A percentile compares a stretch with the other conserved stretches of the same genome.
These are phyloP conservation scores for Didymosphaeria variabile DNA, from an alignment of 2,329 filamentous ascomycete genomes.

Conservation along the genomic window DNA sequence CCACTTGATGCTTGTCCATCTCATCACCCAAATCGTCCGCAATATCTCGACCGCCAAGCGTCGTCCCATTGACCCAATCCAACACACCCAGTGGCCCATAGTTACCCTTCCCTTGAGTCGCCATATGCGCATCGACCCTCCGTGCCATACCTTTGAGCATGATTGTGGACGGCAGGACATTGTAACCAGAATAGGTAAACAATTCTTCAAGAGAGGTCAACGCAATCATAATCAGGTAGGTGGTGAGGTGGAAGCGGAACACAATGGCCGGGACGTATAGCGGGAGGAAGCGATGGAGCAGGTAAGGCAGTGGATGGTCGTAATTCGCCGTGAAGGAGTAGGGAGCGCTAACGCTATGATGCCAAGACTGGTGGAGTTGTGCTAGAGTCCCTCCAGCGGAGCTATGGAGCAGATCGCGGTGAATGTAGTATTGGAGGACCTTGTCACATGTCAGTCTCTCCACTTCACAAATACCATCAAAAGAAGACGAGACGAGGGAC, in stretches of 20 bases:
- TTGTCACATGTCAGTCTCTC: constrained; percentile 41
- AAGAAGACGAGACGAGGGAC: constrained; percentile 4
- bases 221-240: constrained; percentile 71
- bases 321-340: constrained; percentile 71
- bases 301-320: constrained; percentile 72
- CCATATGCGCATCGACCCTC: constrained; percentile 67
- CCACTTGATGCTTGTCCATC: constrained; percentile 63
- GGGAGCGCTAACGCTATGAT: constrained; percentile 65
- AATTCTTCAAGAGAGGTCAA: constrained; percentile 73
- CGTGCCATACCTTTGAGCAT: constrained; percentile 66
- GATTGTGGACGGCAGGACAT: constrained; percentile 65
- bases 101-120: constrained; percentile 65
- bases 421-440: constrained; percentile 75
- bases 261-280: constrained; percentile 70
- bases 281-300: constrained; percentile 71
- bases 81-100: constrained; percentile 70
- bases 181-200: constrained; percentile 74
- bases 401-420: constrained; percentile 75
- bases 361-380: constrained; percentile 62
- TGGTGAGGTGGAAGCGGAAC: constrained; percentile 77
- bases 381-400: constrained; percentile 39
- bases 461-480: neutral
- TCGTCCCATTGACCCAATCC: constrained; percentile 48
- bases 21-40: constrained; percentile 64
- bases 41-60: constrained; percentile 63